Conservation (phyloP, 1,284 basidiomycete genomes). For the Boletus putidus region DNA sequence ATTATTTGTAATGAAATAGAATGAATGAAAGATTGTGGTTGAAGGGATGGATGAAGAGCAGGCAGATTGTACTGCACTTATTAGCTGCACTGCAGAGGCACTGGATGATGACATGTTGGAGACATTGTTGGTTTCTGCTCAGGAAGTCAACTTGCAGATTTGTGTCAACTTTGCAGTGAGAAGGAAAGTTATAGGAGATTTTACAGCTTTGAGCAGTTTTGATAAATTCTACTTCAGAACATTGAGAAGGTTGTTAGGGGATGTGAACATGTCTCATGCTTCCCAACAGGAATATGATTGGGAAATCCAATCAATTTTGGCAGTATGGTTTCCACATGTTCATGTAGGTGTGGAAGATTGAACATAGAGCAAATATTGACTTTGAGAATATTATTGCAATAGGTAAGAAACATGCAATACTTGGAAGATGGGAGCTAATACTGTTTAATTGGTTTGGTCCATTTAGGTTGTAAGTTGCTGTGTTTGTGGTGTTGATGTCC, state of each 20-base stretch:
- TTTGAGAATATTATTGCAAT: background rate
- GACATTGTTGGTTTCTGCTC: conserved; percentile 2
- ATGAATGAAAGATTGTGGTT: background rate
- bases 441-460: no score
- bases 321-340: background rate
- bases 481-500: background rate
- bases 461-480: background rate
- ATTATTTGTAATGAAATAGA: background rate
- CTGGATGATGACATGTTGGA: conserved; percentile 7
- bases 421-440: no score
- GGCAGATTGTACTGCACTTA: conserved; percentile 3
- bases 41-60: background rate
- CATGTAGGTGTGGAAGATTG: background rate
- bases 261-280: no score
- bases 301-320: background rate
- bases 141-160: background rate
- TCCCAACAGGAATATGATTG: background rate
- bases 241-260: background rate
- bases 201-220: background rate
- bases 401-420: background rate
- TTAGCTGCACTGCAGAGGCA: background rate
- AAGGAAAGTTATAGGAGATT: background rate
- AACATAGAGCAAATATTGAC: background rate
- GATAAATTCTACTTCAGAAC: background rate
- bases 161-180: background rate